Conservation (phyloP, 352 stramenopile species). For the Phytopythium sindhum region DNA sequence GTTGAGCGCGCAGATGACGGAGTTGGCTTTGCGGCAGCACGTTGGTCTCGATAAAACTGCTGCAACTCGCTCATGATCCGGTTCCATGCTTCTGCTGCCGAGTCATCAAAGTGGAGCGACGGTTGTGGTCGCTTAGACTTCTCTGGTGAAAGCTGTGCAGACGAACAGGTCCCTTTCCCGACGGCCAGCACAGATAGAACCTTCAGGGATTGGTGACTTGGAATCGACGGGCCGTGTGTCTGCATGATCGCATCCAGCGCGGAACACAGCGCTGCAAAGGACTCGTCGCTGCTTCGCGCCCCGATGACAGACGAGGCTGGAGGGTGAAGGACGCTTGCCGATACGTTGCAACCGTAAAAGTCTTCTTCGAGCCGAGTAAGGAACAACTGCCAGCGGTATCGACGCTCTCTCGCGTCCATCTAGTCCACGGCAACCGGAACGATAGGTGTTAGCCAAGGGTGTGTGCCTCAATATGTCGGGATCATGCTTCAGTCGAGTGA, state of each 20-base stretch:
- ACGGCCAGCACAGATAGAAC: conserved; percentile 21
- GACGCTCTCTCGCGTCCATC: conserved; percentile 13
- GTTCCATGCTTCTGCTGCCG: conserved; percentile 17
- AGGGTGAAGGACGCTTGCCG: background rate
- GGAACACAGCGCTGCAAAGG: background rate
- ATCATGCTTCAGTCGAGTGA: conserved; percentile 3
- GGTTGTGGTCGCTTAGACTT: conserved; percentile 12
- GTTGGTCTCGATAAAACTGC: conserved; percentile 1
- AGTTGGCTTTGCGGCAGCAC: background rate
- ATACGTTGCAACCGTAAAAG: background rate
- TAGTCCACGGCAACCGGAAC: background rate
- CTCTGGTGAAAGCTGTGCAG: background rate
- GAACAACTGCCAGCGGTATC: conserved; percentile 34
- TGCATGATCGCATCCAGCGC: conserved; percentile 17
- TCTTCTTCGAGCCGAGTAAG: conserved; percentile 33
- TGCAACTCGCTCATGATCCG: conserved; percentile 12
- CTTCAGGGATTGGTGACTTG: conserved; percentile 11
- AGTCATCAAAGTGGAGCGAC: conserved; percentile 31
- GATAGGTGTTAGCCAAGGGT: background rate
- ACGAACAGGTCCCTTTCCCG: background rate
- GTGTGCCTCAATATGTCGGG: background rate
- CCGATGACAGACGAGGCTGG: background rate
- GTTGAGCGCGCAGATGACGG: conserved; percentile 12
- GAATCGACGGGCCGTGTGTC: conserved; percentile 23
- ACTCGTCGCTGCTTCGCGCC: background rate